These are phyloP conservation scores for Stygiomarasmius scandens DNA, from an alignment of 1,284 basidiomycete species.

Conservation along the genomic window DNA sequence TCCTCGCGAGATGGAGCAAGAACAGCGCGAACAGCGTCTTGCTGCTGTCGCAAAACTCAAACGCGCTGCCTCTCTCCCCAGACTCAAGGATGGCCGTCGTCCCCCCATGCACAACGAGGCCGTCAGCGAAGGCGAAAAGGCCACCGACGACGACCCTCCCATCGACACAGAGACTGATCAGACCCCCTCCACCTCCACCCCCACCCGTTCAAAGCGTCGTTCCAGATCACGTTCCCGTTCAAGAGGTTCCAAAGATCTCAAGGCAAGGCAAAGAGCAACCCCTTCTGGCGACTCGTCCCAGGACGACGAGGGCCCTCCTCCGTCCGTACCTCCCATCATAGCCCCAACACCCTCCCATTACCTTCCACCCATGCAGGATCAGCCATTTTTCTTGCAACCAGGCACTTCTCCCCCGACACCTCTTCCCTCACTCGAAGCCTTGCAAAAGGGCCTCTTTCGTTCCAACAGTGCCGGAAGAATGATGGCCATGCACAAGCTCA, in stretches of 20 bases:
- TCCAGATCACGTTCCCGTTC: slow-evolving; percentile 77
- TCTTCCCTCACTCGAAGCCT: slow-evolving; percentile 70
- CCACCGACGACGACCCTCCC: slow-evolving; percentile 52
- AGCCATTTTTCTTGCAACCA: slow-evolving; percentile 54
- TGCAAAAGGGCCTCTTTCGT: slow-evolving; percentile 70
- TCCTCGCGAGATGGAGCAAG: slow-evolving; percentile 40
- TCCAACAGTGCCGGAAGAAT: slow-evolving; percentile 78
- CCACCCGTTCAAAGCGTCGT: slow-evolving; percentile 58
- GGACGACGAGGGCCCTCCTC: slow-evolving; percentile 60
- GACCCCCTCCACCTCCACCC: slow-evolving; percentile 25
- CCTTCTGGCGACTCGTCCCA: slow-evolving; percentile 66
- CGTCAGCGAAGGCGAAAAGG: slow-evolving; percentile 75
- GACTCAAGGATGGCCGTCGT: slow-evolving; percentile 84
- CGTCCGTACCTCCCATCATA: slow-evolving; percentile 51
- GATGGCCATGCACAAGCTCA: slow-evolving; percentile 76
- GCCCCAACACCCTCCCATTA: slow-evolving; percentile 67
- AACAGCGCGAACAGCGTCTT: slow-evolving; percentile 75
- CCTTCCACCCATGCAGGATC: slow-evolving; percentile 49
- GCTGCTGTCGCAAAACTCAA: slow-evolving; percentile 88
- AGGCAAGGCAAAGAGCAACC: slow-evolving; percentile 52
- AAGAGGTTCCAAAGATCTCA: slow-evolving; percentile 73
- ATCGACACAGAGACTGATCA: slow-evolving; percentile 14
- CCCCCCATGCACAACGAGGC: slow-evolving; percentile 82
- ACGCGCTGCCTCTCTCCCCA: slow-evolving; percentile 84
- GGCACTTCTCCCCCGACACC: slow-evolving; percentile 68